Evolutionary conservation across 306 rosid species (phyloP).

Genomic region (Ochetophila trinervis): DNA sequence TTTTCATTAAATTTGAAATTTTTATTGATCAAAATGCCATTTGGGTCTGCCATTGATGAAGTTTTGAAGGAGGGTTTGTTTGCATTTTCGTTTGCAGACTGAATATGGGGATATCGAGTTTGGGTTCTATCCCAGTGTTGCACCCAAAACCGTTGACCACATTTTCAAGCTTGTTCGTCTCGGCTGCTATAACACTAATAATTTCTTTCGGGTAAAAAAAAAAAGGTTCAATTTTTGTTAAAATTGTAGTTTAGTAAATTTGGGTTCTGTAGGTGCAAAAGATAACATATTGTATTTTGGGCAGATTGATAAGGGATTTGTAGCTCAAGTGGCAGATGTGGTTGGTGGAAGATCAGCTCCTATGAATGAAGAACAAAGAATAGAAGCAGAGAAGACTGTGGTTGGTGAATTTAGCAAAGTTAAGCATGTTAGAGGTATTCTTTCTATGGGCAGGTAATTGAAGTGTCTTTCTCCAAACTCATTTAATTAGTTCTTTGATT

Average conservation of each 20-base stretch:
- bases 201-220: constrained; percentile 75
- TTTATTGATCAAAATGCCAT: background rate
- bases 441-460: constrained; percentile 91
- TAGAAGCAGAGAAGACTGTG: constrained; percentile 62
- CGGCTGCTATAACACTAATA: constrained; percentile 85
- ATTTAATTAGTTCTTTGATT: background rate
- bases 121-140: constrained; percentile 85
- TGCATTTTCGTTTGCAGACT: constrained; percentile 46
- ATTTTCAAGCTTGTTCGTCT: constrained; percentile 89
- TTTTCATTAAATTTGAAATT: constrained; percentile 13
- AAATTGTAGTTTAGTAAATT: background rate
- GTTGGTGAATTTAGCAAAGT: constrained; percentile 85
- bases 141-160: constrained; percentile 90
- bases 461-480: constrained; percentile 5
- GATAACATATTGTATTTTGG: constrained; percentile 12
- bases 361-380: constrained; percentile 76
- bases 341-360: constrained; percentile 68
- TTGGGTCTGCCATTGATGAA: background rate
- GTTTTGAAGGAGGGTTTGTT: background rate
- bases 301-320: constrained; percentile 92
- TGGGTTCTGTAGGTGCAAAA: background rate
- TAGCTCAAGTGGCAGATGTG: constrained; percentile 96
- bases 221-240: background rate
- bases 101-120: constrained; percentile 91
- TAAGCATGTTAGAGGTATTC: constrained; percentile 90